Evolutionary conservation across 805 yeast genomes (phyloP), one percentile per base, ranked within the genome.

Genomic region (Pichia cephalocereana): DNA sequence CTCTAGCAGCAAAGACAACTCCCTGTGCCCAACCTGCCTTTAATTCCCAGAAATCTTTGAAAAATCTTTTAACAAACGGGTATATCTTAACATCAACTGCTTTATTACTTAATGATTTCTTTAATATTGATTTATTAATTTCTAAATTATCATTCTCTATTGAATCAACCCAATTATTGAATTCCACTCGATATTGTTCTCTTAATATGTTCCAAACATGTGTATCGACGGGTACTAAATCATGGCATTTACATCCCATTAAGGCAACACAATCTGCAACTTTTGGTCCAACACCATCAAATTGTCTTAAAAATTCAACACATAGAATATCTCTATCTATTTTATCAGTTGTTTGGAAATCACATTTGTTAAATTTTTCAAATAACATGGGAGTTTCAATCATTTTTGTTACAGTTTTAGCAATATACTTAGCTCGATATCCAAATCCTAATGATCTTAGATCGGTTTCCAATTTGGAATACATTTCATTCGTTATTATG

Each of bases 1-100:
- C 71, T 59, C 89, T 96, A 7, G 89, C 76, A 0, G 97, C 83
- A 65, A 90, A 90, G 49, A 90, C 70, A 11, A 91, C 88, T n/a
- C 91, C 84, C 59, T 91, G 99, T 0, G 98, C 98, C 99, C 99
- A 93, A 0, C 99, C 99, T 2, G 99, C 97, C 61, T 84, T 85
- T 1, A 76, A 77, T 0, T 96, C 97, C 91, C 96, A 93, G 41
- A 81, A 67, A 0, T 72, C 71, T 41, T 74, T 71, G 11, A 61
- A 91, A 82, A 53, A 53, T 27, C 12, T 15, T 34, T 46, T 53
- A 9, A 50, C 49, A 38, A 40, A 44, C 1, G 53, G 47, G 59
- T 75, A 77, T 7, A 61, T 57, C 38, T 87, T 70, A 6, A 86
- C 80, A 26, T 72, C 69, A 23, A 53, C 52, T 3, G 50, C 42